A percentile compares a stretch with the other conserved stretches of the same genome.
These are phyloP conservation scores for Camillea tinctor DNA, from an alignment of 2,329 filamentous ascomycete genomes.

Conservation along the genomic window DNA sequence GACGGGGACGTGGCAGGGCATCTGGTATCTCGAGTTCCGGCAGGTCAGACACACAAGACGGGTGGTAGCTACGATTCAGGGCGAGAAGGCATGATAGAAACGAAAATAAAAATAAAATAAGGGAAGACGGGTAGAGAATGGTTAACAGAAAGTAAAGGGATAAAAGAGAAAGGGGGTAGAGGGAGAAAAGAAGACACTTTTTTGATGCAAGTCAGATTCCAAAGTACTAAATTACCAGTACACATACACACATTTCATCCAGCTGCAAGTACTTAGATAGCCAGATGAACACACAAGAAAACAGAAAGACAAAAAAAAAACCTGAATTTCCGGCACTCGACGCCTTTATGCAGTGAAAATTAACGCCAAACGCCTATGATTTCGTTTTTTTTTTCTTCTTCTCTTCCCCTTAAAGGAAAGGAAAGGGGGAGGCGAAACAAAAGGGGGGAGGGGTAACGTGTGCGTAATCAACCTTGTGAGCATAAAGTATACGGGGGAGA, in stretches of 20 bases:
- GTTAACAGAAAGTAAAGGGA: not conserved
- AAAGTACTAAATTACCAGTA: not conserved
- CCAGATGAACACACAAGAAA: not conserved
- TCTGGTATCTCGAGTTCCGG: slow-evolving; percentile 94
- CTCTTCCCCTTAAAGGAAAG: no score
- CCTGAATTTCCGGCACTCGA: not conserved
- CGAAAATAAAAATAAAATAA: not conserved
- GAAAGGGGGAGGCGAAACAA: no score
- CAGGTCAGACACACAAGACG: slow-evolving; percentile 71
- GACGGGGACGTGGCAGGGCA: slow-evolving; percentile 76
- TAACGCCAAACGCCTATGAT: slow-evolving; percentile 1
- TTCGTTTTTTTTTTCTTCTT: not conserved
- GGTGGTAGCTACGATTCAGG: slow-evolving; percentile 92
- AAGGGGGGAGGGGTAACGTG: not conserved
- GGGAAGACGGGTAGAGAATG: not conserved
- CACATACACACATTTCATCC: not conserved
- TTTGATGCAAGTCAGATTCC: not conserved
- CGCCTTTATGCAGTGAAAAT: not conserved
- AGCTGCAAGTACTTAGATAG: not conserved
- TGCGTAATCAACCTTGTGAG: not conserved
- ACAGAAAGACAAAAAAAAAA: no score
- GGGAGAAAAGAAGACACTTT: not conserved
- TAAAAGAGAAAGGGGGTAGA: not conserved
- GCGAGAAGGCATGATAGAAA: slow-evolving; percentile 59
- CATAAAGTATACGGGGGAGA: not conserved